Evolutionary conservation across 352 stramenopile genomes (phyloP), one percentile per base, ranked within the genome.

Genomic region (Globisporangium yorkense): DNA sequence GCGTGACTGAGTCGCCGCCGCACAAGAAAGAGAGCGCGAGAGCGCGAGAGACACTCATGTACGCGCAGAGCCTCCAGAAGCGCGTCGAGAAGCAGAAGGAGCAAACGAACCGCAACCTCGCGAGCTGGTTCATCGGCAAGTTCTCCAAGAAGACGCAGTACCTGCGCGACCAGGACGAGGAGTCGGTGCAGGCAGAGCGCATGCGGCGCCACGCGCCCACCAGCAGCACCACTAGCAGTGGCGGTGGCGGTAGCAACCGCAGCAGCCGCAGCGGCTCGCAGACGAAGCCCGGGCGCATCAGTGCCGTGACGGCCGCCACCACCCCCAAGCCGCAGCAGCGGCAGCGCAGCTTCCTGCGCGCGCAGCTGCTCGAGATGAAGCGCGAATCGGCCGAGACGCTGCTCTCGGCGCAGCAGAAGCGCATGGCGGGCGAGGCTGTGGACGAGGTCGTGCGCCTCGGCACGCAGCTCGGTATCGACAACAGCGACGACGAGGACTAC

Each of bases 351-450:
- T 90, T 88, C 40, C 37, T 90, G 47, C 74, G 78, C 13, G 71
- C 77, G 47, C 77, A 90, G 57, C 65, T 90, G 18, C 63, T 85
- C 40, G 80, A 90, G 66, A 90, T 90, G 80, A 90, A 90, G 73
- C 68, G 75, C 33, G 72, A 87, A 51, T 88, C 77, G 33, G 74
- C 76, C 8, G 80, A 88, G 47, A 68, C 75, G 47, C 51, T 90
- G 39, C 57, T 73, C 40, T 58, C 64, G 12, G 53, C 51, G 9
- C 67, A 68, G 43, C 68, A 79, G 56, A 75, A 83, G 63, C 59
- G 69, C 18, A 86, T 86, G 62, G 68, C 77, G 39, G 75, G 75
- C 41, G 51, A 83, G 44, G 10, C 70, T 9, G 53, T 70, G 15
- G 62, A 75, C 24, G 68, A 75, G 12, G 56, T 69, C 3, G 56